Evolutionary conservation across 176 grass and related monocot species (phyloP), one percentile per base, ranked within the genome.

Genomic region (Cenchrus purpureus): DNA sequence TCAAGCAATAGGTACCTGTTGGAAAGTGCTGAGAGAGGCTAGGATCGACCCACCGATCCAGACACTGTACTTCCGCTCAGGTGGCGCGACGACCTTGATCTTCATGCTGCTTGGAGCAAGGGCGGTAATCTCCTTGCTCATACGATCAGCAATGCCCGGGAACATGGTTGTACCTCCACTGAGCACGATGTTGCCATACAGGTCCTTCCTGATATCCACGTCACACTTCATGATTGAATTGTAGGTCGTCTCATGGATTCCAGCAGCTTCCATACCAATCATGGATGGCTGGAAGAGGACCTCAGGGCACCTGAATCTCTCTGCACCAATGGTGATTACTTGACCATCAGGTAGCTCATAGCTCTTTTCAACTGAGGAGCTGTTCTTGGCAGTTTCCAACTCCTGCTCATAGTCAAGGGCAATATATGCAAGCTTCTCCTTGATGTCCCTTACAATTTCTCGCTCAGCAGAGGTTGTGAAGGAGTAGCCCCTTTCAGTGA

Each of bases 211-310:
- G 65, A 97, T 93, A 88, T 97, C 94, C 58, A 97, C 91, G 0
- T 97, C 91, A 7, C 94, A 97, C 89, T 97, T 97, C 94, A 97
- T 97, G 89, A 97, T 94, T 52, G 94, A 97, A 25, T 97, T 88
- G 91, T 94, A 97, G 70, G 94, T 97, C 13, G 86, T 94, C 81
- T 92, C 89, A 40, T 97, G 91, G 85, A 94, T 97, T 62, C 94
- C 94, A 74, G 85, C 85, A 28, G 89, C 70, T 78, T 93, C 94
- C 91, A 91, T 86, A 65, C 94, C 94, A 43, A 97, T 91, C 78
- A 97, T 84, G 19, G 91, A 89, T 48, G 94, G 91, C 87, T 91
- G 94, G 94, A 97, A 97, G 66, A 97, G 87, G 52, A 97, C 94
- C 89, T 97, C 94, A 48, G 94, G 91, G 84, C 94, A 97, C 80